phyloP scores from a whole-genome alignment of 2,329 filamentous ascomycete genomes.

The Fusarium phyllophilum region DNA sequence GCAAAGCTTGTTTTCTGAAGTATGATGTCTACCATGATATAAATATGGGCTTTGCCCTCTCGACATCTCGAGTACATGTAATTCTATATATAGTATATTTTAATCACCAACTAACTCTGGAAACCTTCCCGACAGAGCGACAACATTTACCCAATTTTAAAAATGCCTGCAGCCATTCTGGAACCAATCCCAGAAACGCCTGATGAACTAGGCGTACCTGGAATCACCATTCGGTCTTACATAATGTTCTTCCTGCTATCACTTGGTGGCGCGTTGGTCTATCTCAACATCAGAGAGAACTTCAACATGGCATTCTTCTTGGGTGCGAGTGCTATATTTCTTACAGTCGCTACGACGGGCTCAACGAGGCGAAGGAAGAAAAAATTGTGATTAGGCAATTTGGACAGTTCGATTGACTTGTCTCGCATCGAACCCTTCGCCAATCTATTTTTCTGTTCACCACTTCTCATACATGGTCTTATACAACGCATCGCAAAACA shows the following conservation, averaged over 20 bases:
- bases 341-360: rapidly evolving
- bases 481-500: constrained; percentile 11
- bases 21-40: neutral
- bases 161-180: neutral
- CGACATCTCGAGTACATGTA: rapidly evolving
- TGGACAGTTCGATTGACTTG: rapidly evolving
- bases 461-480: constrained; percentile 4
- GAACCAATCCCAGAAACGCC: neutral
- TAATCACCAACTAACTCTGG: neutral
- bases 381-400: rapidly evolving
- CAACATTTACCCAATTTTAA: rapidly evolving
- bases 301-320: neutral
- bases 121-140: neutral
- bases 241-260: neutral
- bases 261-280: neutral
- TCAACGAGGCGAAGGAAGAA: neutral
- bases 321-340: neutral
- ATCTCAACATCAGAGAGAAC: neutral
- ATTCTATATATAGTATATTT: rapidly evolving
- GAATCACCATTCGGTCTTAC: no score
- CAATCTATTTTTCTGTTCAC: rapidly evolving
- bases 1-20: neutral
- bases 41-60: rapidly evolving
- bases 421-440: neutral
- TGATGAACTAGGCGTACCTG: rapidly evolving